phyloP scores from a whole-genome alignment of 1,139 yeast genomes.

The Yamadazyma oceani region DNA sequence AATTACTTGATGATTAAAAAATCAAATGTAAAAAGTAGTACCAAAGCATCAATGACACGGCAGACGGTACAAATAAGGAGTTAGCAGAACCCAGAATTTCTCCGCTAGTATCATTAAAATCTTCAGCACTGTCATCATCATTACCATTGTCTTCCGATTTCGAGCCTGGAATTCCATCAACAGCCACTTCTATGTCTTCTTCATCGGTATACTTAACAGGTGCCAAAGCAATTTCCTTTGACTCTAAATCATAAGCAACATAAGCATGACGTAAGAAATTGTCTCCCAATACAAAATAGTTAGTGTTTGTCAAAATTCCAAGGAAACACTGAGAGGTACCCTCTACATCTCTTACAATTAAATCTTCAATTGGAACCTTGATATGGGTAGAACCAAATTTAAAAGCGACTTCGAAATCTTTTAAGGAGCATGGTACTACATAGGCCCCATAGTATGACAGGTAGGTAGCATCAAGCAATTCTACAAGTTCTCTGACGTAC shows the following conservation, averaged over 20 bases:
- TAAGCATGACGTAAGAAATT: constrained; percentile 27
- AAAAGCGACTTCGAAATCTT: constrained; percentile 21
- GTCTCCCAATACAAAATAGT: constrained; percentile 23
- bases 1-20: too few relatives aligned
- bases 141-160: background rate
- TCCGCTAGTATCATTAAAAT: background rate
- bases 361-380: constrained; percentile 30
- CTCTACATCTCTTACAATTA: constrained; percentile 16
- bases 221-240: constrained; percentile 26
- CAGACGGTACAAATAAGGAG: background rate
- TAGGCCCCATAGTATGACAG: constrained; percentile 26
- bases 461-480: too few relatives aligned
- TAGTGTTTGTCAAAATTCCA: constrained; percentile 13
- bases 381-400: constrained; percentile 37
- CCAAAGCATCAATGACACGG: background rate
- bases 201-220: constrained; percentile 46
- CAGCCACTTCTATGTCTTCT: constrained; percentile 42
- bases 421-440: constrained; percentile 19
- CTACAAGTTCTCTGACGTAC: too few relatives aligned
- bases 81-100: background rate
- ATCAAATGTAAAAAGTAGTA: too few relatives aligned
- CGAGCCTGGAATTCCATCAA: constrained; percentile 14
- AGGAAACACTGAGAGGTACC: constrained; percentile 19
- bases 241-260: constrained; percentile 26
- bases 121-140: background rate